Evolutionary conservation across 495 filamentous ascomycete genomes (phyloP), one percentile per base, ranked within the genome.

Genomic region (Penicillium pancosmium): DNA sequence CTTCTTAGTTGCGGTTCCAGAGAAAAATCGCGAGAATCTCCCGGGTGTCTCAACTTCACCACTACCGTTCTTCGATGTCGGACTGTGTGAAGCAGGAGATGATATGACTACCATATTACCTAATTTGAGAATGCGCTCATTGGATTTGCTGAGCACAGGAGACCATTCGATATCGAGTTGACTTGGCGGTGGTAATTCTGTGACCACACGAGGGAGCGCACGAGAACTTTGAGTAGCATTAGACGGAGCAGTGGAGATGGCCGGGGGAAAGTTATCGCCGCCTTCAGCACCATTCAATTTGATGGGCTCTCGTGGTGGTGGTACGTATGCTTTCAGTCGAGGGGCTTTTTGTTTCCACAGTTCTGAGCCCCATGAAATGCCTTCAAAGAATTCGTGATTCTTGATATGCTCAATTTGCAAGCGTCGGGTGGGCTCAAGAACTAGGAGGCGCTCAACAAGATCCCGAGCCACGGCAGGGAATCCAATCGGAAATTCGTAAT

Each of bases 131-230:
- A 99, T 99, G 50, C 95, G 82, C 76, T 99, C 95, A 66, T 97
- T 97, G 56, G 83, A 85, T 55, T 85, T 88, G 33, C 90, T 96
- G 54, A 99, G 75, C 3, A 99, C 95, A 9, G 95, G 95, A 2
- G 93, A 97, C 95, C 95, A 99, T 74, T 98, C 95, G 56, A 99
- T 96, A 72, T 99, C 95, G 15, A 99, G 80, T 70, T 99, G 95
- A 56, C 89, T 96, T 10, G 95, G 95, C 33, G 95, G 93, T 2
- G 95, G 92, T 25, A 99, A 80, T 70, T 99, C 95, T 2, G 95
- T 98, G 56, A 98, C 94, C 41, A 97, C 85, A 57, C 92, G 83
- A 11, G 92, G 87, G 19, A 91, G 87, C 23, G 84, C 81, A 44
- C 85, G 78, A 4, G 75, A 68, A 51, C 74, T 80, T 25, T 79